Base-by-base conservation (phyloP, 805 yeast species). In the Yarrowia porcina region DNA sequence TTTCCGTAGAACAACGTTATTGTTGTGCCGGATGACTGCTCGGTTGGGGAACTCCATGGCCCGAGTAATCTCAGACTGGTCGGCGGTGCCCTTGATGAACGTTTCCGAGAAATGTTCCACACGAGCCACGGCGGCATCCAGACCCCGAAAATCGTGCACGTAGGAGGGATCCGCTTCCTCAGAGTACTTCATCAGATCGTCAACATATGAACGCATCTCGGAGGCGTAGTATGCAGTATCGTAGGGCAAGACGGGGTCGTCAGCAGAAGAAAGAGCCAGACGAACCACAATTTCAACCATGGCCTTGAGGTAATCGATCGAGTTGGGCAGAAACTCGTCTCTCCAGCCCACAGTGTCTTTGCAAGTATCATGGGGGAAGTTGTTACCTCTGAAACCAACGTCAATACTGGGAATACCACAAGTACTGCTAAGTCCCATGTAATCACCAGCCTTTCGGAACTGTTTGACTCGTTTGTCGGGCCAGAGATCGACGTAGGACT, bases 231-330 rank as follows among this genome's bases (percentile, higher is more conserved):
- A 75, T 3, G 71, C 72, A 35, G 89, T 72, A 70, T 85, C 82
- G 67, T 80, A 87, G 2, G 96, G 96, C 17, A 92, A 76, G 41
- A 90, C 72, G 0, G 97, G 96, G 41, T 80, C 81, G 67, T 91
- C 96, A 0, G 85, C 82, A n/a, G 88, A 69, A 50, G 82, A 79
- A n/a, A 90, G 69, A 0, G 81, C 74, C 3, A 86, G 66, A 49
- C 80, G 76, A 4, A 88, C 77, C 1, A 87, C 69, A 21, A 88
- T 70, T 62, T 84, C 81, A 3, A 85, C 81, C 65, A 90, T 69
- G 17, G 83, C 75, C 70, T 69, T 87, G 90, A 57, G 80, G 77
- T 17, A 74, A 70, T 81, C 86, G 83, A 15, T 76, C 78, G 1
- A 84, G 79, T 67, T 88, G 93, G 38, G 85, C 77, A 30, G 35